These are phyloP conservation scores for Agrocybe praecox DNA, from an alignment of 768 basidiomycete genomes.

Conservation along the genomic window DNA sequence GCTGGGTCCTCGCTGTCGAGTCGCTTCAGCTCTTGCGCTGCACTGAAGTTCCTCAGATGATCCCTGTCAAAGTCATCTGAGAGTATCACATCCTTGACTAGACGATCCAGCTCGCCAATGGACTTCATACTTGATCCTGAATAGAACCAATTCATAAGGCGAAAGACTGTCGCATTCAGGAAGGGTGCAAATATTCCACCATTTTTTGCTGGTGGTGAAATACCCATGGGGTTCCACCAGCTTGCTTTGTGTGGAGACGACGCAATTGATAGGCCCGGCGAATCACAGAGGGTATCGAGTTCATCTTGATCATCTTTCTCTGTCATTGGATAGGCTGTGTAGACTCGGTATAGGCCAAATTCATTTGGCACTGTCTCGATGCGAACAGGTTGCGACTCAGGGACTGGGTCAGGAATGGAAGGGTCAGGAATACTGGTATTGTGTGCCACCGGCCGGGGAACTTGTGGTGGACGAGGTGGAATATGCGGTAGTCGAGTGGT, in stretches of 20 bases:
- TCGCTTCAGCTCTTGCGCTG: neutral
- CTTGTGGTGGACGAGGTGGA: neutral
- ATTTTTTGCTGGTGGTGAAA: neutral
- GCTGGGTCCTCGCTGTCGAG: neutral
- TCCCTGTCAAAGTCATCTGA: slow-evolving; percentile 13
- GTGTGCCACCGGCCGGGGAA: neutral
- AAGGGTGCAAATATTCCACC: slow-evolving; percentile 19
- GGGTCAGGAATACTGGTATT: no score
- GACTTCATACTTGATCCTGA: slow-evolving; percentile 23
- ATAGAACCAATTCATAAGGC: slow-evolving; percentile 34
- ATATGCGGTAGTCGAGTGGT: slow-evolving; percentile 10
- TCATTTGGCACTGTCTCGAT: neutral
- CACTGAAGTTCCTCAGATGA: neutral
- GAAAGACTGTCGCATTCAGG: slow-evolving; percentile 23
- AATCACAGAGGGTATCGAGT: neutral
- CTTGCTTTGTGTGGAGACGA: neutral
- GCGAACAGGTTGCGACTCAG: neutral
- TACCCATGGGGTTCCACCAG: neutral
- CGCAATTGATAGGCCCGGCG: neutral
- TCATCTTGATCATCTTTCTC: neutral
- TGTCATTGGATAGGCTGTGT: neutral
- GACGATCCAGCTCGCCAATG: slow-evolving; percentile 13
- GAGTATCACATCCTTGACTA: slow-evolving; percentile 26
- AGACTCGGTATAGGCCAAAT: neutral
- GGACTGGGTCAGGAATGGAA: no score